A percentile compares a stretch with the other conserved stretches of the same genome.
These are phyloP conservation scores for Gloeophyllum trabeum DNA, from an alignment of 768 basidiomycete species.

Conservation along the genomic window DNA sequence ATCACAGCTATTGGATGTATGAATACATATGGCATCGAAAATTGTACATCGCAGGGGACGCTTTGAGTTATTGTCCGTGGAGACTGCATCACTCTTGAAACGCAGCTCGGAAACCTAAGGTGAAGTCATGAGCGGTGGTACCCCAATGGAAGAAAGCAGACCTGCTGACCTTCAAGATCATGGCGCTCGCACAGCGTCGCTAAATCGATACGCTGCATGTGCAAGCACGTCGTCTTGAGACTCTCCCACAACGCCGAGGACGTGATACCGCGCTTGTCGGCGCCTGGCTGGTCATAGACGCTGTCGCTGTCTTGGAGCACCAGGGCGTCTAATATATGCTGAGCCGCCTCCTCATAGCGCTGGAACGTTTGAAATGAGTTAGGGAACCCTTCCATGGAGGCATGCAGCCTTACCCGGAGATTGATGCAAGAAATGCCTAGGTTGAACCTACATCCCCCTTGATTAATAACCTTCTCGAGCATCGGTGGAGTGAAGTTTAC, in stretches of 20 bases:
- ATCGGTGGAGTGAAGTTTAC: constrained; percentile 23
- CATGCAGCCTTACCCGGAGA: constrained; percentile 45
- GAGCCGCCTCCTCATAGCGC: constrained; percentile 81
- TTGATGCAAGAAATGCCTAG: constrained; percentile 89
- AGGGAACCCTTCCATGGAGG: constrained; percentile 7
- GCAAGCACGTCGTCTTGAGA: constrained; percentile 70
- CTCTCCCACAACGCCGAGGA: constrained; percentile 82
- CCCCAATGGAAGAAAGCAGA: too few relatives aligned
- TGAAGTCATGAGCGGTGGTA: too few relatives aligned
- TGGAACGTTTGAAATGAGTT: constrained; percentile 17
- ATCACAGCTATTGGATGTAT: too few relatives aligned
- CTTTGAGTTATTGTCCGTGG: too few relatives aligned
- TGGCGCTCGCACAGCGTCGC: constrained; percentile 59
- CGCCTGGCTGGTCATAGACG: constrained; percentile 31
- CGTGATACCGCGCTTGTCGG: constrained; percentile 56
- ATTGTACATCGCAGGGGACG: too few relatives aligned
- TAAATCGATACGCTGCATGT: constrained; percentile 71
- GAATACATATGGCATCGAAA: too few relatives aligned
- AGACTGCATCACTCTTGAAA: too few relatives aligned
- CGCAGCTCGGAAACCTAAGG: too few relatives aligned
- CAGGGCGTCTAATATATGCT: constrained; percentile 82
- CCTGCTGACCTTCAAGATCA: constrained; percentile 60
- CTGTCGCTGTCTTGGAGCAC: constrained; percentile 82
- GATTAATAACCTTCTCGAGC: constrained; percentile 1
- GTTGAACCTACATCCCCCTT: constrained; percentile 54